These are phyloP conservation scores for Trichothecium roseum DNA, from an alignment of 2,329 filamentous ascomycete genomes.

Conservation along the genomic window DNA sequence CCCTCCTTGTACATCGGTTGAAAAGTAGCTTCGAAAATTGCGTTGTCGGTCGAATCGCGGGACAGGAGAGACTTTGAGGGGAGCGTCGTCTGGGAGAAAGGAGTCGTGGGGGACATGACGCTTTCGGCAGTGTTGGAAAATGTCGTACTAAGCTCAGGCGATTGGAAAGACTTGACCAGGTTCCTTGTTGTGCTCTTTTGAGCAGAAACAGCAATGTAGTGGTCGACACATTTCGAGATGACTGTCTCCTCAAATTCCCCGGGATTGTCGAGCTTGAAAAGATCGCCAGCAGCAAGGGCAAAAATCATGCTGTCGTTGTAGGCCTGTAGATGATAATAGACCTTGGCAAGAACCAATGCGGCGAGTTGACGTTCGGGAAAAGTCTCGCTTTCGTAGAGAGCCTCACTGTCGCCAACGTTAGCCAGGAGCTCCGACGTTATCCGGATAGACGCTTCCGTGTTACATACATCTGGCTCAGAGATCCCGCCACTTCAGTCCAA, in stretches of 20 bases:
- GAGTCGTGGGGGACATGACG: conserved; percentile 79
- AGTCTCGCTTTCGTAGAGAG: conserved; percentile 89
- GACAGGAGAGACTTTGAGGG: conserved; percentile 95
- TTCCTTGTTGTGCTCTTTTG: conserved; percentile 36
- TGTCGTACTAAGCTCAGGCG: conserved; percentile 69
- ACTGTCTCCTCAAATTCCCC: conserved; percentile 99
- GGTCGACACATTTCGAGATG: conserved; percentile 95
- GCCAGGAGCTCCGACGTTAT: too few species aligned
- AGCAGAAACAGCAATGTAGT: conserved; percentile 73
- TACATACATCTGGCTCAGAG: conserved; percentile 80
- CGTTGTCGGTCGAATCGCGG: conserved; percentile 59
- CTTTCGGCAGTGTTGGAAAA: conserved; percentile 62
- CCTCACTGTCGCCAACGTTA: conserved; percentile 55
- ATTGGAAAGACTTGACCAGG: conserved; percentile 33
- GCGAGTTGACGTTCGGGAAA: conserved; percentile 93
- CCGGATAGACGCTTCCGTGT: neutral
- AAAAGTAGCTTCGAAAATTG: conserved; percentile 48
- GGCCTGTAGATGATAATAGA: conserved; percentile 97
- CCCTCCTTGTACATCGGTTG: conserved; percentile 41
- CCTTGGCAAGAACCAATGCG: conserved; percentile 89
- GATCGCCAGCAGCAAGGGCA: conserved; percentile 84
- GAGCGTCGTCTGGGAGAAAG: conserved; percentile 86
- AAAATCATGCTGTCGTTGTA: conserved; percentile 99
- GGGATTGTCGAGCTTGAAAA: conserved; percentile 84
- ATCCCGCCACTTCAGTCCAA: conserved; percentile 93